Conservation (phyloP, 768 basidiomycete genomes). For the Rhizopogon vinicolor region DNA sequence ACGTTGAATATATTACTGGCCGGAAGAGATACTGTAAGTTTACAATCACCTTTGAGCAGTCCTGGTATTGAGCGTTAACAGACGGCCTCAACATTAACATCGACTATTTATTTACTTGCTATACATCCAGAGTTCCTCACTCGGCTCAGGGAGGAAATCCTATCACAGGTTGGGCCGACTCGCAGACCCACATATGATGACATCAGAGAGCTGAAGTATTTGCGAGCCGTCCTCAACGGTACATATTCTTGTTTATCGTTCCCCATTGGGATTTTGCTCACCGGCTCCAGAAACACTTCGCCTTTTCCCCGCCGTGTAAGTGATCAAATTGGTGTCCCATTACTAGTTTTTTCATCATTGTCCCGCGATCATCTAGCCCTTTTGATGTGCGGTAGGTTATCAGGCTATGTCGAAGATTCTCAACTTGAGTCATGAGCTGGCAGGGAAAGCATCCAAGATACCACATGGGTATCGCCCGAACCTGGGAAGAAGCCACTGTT, state of each 20-base stretch:
- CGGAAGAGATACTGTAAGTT: conserved; percentile 37
- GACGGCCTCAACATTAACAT: conserved; percentile 43
- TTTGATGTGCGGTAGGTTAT: conserved; percentile 26
- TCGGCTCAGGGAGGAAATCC: conserved; percentile 39
- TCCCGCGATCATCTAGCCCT: conserved; percentile 17
- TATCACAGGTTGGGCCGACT: conserved; percentile 30
- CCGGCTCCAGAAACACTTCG: conserved; percentile 24
- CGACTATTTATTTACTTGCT: conserved; percentile 40
- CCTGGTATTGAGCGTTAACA: conserved; percentile 6
- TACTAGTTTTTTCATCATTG: not conserved
- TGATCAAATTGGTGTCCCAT: not conserved
- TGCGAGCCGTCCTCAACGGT: conserved; percentile 42
- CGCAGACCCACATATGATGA: conserved; percentile 36
- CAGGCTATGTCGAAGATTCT: not conserved
- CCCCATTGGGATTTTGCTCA: not conserved
- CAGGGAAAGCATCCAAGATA: conserved; percentile 20
- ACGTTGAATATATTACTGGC: conserved; percentile 41
- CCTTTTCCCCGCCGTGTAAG: conserved; percentile 29
- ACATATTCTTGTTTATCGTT: not conserved
- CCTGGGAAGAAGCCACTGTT: conserved; percentile 24
- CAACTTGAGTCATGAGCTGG: not conserved
- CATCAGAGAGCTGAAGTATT: conserved; percentile 38
- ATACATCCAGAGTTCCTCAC: conserved; percentile 37
- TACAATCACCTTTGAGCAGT: not conserved
- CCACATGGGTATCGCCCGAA: conserved; percentile 18